phyloP scores from a whole-genome alignment of 176 grass and related monocot genomes.

The Pharus latifolius region DNA sequence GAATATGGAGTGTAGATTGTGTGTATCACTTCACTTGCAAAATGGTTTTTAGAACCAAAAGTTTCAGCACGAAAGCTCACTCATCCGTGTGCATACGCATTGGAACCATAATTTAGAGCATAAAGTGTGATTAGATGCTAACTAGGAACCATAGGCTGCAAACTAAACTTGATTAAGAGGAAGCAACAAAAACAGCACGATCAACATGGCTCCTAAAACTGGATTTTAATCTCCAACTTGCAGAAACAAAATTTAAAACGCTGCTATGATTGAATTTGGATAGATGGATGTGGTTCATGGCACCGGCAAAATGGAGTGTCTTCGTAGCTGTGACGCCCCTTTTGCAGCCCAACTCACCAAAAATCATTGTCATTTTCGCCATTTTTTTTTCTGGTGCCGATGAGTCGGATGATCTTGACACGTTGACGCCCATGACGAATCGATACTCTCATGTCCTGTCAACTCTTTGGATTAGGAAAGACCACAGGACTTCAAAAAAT shows the following conservation, averaged over 20 bases:
- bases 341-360: background rate
- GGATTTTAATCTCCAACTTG: background rate
- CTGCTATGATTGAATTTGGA: too few species aligned
- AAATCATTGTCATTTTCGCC: background rate
- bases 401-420: slow-evolving; percentile 37
- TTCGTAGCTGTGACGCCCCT: background rate
- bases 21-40: background rate
- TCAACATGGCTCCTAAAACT: background rate
- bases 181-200: background rate
- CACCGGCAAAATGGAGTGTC: too few species aligned
- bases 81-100: background rate
- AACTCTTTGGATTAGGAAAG: too few species aligned
- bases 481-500: too few species aligned
- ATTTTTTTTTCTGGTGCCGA: slow-evolving; percentile 7
- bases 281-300: too few species aligned
- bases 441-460: too few species aligned
- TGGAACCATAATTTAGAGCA: background rate
- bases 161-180: background rate
- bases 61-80: background rate
- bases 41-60: background rate
- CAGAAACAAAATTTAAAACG: background rate
- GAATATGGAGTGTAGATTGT: background rate
- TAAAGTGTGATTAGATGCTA: background rate
- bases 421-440: background rate
- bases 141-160: background rate